Evolutionary conservation across 2,329 filamentous ascomycete genomes (phyloP), one percentile per base, ranked within the genome.

Genomic region (Ophiobolus disseminans): DNA sequence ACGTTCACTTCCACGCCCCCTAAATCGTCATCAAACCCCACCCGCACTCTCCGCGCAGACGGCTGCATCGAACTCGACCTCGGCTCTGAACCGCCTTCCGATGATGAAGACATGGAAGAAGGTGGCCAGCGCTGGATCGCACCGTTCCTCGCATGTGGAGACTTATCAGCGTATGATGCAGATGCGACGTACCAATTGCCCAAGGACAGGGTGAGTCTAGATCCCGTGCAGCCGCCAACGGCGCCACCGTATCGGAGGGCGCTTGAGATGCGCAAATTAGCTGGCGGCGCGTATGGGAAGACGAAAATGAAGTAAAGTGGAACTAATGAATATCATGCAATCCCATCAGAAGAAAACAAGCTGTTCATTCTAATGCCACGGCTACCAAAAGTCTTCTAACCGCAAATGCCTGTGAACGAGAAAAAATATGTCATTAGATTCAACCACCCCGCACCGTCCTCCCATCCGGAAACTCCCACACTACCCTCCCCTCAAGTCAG

Each of bases 111-210:
- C 52, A 58, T 68, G 5, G 68, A 72, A 39, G 69, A 72, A 10
- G 66, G 72, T 40, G 80, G 85, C 50, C 73, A 79, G 22, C 79
- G 88, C 40, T 97, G 93, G 91, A 93, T 97, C 61, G 91, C 92
- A 3, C 91, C 93, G 0, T 99, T 99, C 70, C 83, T 99, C 64
- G 92, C 94, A n/a, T 99, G 94, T 71, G 94, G 94, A 36, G 94
- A 99, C 74, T 80, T 99, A 43, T 95, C 91, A 19, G 87, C 90
- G 9, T 99, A 92, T 76, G 94, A 99, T 76, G 91, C 93, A 0
- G 94, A 99, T 78, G 93, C 94, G 3, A 94, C 92, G 4, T 97
- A 97, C 74, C 84, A 89, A 59, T 79, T 99, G 14, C 92, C 94
- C 0, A 88, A 92, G 51, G 89, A 91, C 58, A 85, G 95, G 67